A percentile compares a stretch with the other conserved stretches of the same genome.
These are phyloP conservation scores for Fagopyrum homotropicum DNA, from an alignment of 148 eudicot genomes.

Conservation along the genomic window DNA sequence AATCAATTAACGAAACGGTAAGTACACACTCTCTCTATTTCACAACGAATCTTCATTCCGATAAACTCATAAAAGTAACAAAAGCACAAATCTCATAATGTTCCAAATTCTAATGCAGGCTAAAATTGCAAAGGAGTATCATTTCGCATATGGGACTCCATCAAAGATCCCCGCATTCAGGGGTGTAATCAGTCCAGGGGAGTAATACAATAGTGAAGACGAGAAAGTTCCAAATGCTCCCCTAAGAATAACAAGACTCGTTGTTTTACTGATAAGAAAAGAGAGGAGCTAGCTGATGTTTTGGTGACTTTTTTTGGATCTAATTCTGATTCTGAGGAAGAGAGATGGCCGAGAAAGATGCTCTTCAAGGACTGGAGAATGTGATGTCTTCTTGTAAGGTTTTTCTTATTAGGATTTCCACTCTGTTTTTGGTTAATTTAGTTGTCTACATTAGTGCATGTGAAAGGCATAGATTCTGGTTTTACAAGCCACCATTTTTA, in stretches of 20 bases:
- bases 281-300: conserved; percentile 23
- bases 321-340: conserved; percentile 19
- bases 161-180: conserved; percentile 36
- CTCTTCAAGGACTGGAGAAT: neutral
- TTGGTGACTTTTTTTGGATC: conserved; percentile 45
- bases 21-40: conserved; percentile 15
- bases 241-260: conserved; percentile 27
- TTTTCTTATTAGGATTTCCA: neutral
- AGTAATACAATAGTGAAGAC: conserved; percentile 13
- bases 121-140: conserved; percentile 44
- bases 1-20: conserved; percentile 53
- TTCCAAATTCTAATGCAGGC: conserved; percentile 31
- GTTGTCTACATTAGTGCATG: conserved; percentile 2
- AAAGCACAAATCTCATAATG: neutral
- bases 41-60: neutral
- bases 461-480: neutral
- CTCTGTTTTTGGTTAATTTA: neutral
- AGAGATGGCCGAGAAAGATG: conserved; percentile 26
- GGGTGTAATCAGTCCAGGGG: conserved; percentile 25
- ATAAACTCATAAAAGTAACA: no score
- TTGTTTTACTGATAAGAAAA: conserved; percentile 31
- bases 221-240: conserved; percentile 64
- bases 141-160: conserved; percentile 68
- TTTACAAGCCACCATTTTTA: neutral
- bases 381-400: neutral